Evolutionary conservation across 1,284 basidiomycete genomes (phyloP), one percentile per base, ranked within the genome.

Genomic region (Cryptococcus amylolentus): DNA sequence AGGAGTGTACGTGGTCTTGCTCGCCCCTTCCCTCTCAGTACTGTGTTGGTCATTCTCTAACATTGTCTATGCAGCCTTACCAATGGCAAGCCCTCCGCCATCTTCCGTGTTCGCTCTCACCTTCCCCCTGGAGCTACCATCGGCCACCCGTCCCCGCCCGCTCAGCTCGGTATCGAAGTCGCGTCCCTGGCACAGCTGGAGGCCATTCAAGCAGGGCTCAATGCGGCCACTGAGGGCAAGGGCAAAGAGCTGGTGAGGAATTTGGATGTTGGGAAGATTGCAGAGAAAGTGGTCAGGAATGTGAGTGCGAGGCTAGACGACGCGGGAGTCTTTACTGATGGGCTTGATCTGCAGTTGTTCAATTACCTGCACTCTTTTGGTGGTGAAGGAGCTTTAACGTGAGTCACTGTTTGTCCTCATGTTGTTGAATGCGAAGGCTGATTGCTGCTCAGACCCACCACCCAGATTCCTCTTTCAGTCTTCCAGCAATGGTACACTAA

Each of bases 11-110:
- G 88, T 81, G 8, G 43, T 43, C 48, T 55, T 46, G 45, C 43
- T 42, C 35, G 44, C 55, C n/a, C 20, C 23, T 31, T 7, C 10
- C 2, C 14, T 28, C 16, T 1, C 26, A 26, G 5, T 28, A 10
- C 23, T 20, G 6, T 46, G 14, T 9, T 46, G n/a, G 9, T 46
- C 44, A 46, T 10, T 23, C 26, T 8, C 20, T 26, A 16, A 54
- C 38, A 35, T 56, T 14, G n/a, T 12, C 26, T 23, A 35, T 54
- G 4, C 63, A 93, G 91, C 81, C 81, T 96, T 39, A 91, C 91
- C 2, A 93, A 93, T 72, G 86, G 88, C 20, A 94, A 94, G 70
- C 91, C 91, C 0, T 93, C 90, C 1, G 87, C 91, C 1, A 92
- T 96, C 67, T 95, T 93, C 79, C 87, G 90, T 16, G 81, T 95